These are phyloP conservation scores for Ogataea ganodermae DNA, from an alignment of 805 yeast species.

Conservation along the genomic window DNA sequence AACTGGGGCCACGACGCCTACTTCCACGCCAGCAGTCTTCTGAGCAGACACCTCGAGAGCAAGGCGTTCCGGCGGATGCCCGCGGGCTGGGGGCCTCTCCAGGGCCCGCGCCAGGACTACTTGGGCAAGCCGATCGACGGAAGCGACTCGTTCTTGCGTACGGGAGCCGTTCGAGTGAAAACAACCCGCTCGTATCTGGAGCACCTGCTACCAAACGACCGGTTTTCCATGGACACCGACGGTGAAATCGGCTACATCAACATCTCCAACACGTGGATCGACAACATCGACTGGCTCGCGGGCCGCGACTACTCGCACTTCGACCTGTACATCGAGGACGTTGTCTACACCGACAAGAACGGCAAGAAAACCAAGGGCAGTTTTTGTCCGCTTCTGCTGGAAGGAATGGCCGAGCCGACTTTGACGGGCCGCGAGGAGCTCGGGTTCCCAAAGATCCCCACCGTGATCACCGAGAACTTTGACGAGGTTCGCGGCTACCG, in stretches of 20 bases:
- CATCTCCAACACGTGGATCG: conserved; percentile 13
- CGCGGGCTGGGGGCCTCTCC: conserved; percentile 12
- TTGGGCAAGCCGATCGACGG: conserved; percentile 13
- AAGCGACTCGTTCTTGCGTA: conserved; percentile 9
- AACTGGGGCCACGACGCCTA: conserved; percentile 14
- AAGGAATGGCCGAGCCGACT: conserved; percentile 15
- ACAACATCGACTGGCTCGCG: conserved; percentile 16
- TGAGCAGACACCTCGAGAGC: conserved; percentile 11
- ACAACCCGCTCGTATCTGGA: conserved; percentile 12
- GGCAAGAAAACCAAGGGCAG: conserved; percentile 10
- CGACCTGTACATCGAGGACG: conserved; percentile 12
- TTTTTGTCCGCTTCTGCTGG: conserved; percentile 10
- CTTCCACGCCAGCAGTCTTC: conserved; percentile 9
- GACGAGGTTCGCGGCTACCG: conserved; percentile 12
- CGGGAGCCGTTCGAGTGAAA: conserved; percentile 10
- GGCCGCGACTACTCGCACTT: conserved; percentile 16
- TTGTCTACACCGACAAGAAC: conserved; percentile 13
- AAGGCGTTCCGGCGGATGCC: conserved; percentile 13
- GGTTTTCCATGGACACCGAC: conserved; percentile 10
- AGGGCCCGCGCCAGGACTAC: conserved; percentile 14
- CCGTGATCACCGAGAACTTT: conserved; percentile 7
- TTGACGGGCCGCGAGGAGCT: conserved; percentile 13
- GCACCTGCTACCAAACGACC: conserved; percentile 12
- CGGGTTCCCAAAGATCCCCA: conserved; percentile 14
- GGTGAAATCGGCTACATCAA: conserved; percentile 11